Conservation (phyloP, 345 rosid genomes). For the Ricinus communis region DNA sequence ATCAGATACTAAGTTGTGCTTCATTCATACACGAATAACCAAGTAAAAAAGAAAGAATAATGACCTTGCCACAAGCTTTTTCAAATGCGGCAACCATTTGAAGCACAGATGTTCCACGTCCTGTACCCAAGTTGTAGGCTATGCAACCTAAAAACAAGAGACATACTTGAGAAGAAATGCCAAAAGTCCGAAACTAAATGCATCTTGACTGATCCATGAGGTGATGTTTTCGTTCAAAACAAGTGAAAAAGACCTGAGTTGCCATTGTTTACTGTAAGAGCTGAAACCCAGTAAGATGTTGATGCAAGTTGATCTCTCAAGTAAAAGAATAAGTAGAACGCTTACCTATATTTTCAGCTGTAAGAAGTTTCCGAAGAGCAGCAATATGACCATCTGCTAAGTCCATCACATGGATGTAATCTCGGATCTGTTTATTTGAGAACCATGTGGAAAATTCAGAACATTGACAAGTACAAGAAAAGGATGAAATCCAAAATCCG, state of each 20-base stretch:
- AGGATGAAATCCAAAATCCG: background rate
- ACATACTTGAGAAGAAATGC: background rate
- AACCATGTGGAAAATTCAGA: background rate
- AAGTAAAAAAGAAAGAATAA: background rate
- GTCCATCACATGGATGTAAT: slow-evolving; percentile 95
- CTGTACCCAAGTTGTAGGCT: slow-evolving; percentile 90
- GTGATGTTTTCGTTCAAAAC: background rate
- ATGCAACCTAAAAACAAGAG: slow-evolving; percentile 59
- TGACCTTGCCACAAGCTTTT: slow-evolving; percentile 87
- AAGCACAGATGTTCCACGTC: slow-evolving; percentile 79
- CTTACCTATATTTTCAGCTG: slow-evolving; percentile 61
- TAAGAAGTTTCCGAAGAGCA: slow-evolving; percentile 68
- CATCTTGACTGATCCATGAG: background rate
- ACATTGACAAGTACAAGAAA: background rate
- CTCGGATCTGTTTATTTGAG: slow-evolving; percentile 62
- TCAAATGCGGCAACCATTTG: slow-evolving; percentile 96
- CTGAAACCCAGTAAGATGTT: background rate
- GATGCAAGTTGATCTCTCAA: background rate
- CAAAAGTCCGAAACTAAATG: background rate
- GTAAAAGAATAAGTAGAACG: background rate
- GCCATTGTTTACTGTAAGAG: background rate
- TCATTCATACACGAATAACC: no score
- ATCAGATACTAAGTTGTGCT: background rate
- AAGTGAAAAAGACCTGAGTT: background rate
- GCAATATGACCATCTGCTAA: slow-evolving; percentile 93